Base-by-base conservation (phyloP, 2,329 filamentous ascomycete species). In the Ophiosphaerella narmari region DNA sequence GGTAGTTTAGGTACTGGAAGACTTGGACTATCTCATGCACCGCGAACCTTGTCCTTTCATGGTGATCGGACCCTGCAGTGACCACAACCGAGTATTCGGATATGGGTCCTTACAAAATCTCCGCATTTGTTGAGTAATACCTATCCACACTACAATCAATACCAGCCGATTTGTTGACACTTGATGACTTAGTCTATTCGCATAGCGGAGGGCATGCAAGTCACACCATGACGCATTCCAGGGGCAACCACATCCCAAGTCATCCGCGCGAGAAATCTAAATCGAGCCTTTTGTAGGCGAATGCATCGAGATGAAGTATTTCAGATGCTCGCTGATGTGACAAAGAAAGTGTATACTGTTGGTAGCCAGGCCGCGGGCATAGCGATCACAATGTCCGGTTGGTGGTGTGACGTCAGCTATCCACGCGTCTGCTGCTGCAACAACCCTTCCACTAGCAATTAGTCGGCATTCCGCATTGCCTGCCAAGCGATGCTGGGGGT, bases 1-100 rank as follows among this genome's bases (percentile, higher is more conserved):
- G 18, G 18, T 21, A 21, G 18, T 21, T 4, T 21, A 4, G 4
- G 4, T 21, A 21, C 18, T 21, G 18, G 18, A 21, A 21, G 18
- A 4, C 18, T 21, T 21, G 18, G 18, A 21, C 18, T 5, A 21
- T 44, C 16, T 33, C 35, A 35, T 35, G 26, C 35, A 46, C 26
- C 43, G 9, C 23, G 26, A 5, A 24, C 36, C 34, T 12, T 45
- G 34, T 23, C 23, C 37, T 33, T 34, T 26, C 24, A 16, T 6
- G 26, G 14, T 33, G 6, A 35, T 26, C 32, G 34, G 43, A 39
- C 36, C 43, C 43, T 46, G 43, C 43, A 46, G 35, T 46, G 24
- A 14, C 29, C 21, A 29, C 26, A 29, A 43, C 40, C 43, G 29
- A 44, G 11, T 14, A 14, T 21, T 18, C 26, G 43, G 43, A 39